Conservation (phyloP, 176 grass and related monocot genomes). For the Musa beccarii region DNA sequence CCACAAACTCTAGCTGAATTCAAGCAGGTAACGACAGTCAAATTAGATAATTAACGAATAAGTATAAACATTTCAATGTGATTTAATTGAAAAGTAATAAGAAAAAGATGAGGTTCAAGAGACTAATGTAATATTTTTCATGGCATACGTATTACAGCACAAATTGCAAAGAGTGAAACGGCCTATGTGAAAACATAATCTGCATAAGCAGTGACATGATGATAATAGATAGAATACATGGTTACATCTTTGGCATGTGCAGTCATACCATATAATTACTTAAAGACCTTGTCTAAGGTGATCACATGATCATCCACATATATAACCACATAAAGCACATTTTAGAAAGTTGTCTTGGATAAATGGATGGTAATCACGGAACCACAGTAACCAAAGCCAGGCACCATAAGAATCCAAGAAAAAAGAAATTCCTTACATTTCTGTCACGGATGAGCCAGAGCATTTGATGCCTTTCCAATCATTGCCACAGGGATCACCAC, state of each 20-base stretch:
- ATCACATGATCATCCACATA: background rate
- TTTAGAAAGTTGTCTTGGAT: background rate
- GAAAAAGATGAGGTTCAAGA: background rate
- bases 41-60: background rate
- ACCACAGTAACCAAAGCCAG: background rate
- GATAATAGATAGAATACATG: background rate
- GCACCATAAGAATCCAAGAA: conserved; percentile 2
- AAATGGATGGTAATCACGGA: background rate
- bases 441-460: conserved; percentile 58
- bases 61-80: too few species aligned
- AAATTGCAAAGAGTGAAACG: background rate
- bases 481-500: conserved; percentile 71
- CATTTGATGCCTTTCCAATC: conserved; percentile 65
- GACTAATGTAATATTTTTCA: background rate
- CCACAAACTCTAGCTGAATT: background rate
- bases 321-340: background rate
- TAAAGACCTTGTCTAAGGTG: too few species aligned
- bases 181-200: background rate
- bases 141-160: background rate
- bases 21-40: background rate
- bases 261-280: background rate
- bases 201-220: background rate
- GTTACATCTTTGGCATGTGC: background rate
- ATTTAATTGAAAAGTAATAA: background rate
- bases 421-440: conserved; percentile 51